These are phyloP conservation scores for Aspergillus aculeatinus DNA, from an alignment of 2,329 filamentous ascomycete genomes.

Conservation along the genomic window DNA sequence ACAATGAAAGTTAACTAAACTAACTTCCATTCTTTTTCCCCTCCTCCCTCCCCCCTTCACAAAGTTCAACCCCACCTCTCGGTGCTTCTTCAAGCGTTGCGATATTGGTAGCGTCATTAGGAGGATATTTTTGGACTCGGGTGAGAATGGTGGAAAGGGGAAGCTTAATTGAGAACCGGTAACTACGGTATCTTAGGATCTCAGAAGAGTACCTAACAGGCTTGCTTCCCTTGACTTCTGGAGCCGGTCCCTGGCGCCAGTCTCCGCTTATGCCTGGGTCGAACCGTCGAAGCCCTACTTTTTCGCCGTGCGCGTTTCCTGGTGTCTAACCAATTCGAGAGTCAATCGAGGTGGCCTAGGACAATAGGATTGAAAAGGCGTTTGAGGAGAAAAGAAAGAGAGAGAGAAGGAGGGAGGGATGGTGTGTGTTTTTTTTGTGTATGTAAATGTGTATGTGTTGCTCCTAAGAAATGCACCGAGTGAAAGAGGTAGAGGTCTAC, in stretches of 20 bases:
- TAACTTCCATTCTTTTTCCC: background rate
- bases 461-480: too few relatives aligned
- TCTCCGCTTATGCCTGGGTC: constrained; percentile 17
- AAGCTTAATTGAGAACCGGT: background rate
- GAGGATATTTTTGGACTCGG: background rate
- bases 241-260: constrained; percentile 22
- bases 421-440: background rate
- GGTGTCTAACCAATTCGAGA: constrained; percentile 16
- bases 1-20: background rate
- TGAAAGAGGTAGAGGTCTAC: too few relatives aligned
- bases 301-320: constrained; percentile 15
- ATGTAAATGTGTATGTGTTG: too few relatives aligned
- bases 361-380: background rate
- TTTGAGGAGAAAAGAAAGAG: constrained; percentile 1
- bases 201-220: background rate
- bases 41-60: background rate
- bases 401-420: background rate
- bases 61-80: background rate
- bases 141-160: background rate
- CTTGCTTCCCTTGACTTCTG: background rate
- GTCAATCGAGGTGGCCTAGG: background rate
- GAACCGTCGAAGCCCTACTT: constrained; percentile 16
- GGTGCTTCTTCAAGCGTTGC: background rate
- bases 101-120: background rate
- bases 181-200: background rate